Evolutionary conservation across 169 alveolate species (phyloP).

Genomic region (Cryptosporidium xiaoi): DNA sequence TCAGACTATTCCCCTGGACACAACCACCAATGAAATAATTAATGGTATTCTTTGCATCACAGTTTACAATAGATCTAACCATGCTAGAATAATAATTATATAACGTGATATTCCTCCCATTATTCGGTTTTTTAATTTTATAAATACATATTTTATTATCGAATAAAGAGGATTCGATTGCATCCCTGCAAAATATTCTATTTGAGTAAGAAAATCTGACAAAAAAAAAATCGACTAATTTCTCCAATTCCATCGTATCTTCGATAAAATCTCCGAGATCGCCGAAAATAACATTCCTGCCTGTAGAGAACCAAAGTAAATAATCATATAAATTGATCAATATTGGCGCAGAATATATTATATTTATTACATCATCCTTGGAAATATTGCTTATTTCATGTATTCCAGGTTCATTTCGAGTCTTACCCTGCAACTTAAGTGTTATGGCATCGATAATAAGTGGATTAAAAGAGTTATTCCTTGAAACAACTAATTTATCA

Average conservation of each 20-base stretch:
- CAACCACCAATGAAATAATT: constrained; percentile 59
- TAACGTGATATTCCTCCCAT: background rate
- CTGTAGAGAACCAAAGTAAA: constrained; percentile 49
- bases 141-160: constrained; percentile 8
- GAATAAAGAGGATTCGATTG: background rate
- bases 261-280: constrained; percentile 28
- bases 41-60: constrained; percentile 10
- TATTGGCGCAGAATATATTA: constrained; percentile 43
- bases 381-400: background rate
- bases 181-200: background rate
- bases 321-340: constrained; percentile 39
- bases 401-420: background rate
- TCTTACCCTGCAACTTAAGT: background rate
- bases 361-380: constrained; percentile 6
- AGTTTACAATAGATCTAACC: constrained; percentile 9
- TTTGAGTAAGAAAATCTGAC: constrained; percentile 11
- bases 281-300: constrained; percentile 5
- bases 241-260: background rate
- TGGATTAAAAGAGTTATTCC: background rate
- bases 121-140: constrained; percentile 53
- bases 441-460: constrained; percentile 2
- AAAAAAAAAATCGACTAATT: constrained; percentile 2
- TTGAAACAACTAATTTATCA: background rate
- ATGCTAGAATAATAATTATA: constrained; percentile 17
- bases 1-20: constrained; percentile 26